Base-by-base conservation (phyloP, 1,284 basidiomycete genomes). In the Leccinum griseonigrum region DNA sequence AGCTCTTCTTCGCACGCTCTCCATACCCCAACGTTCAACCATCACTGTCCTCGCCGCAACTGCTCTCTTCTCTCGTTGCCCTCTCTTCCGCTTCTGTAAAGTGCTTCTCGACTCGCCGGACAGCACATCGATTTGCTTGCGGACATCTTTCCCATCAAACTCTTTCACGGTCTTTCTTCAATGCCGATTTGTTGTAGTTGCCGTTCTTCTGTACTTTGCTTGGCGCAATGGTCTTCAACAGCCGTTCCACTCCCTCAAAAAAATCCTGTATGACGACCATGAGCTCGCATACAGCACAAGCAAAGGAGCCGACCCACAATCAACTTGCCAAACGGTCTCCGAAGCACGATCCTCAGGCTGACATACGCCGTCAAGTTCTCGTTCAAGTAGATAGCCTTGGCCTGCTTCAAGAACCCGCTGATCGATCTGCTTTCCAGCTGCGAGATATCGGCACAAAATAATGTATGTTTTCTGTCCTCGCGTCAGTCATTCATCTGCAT, bases 41-140 rank as follows among this genome's bases (percentile, higher is more conserved):
- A 95, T 80, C 56, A 94, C 85, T 6, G 85, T 88, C 0, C 88
- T 86, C 7, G 87, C 77, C 8, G 81, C 76, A 54, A 85, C 79
- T 81, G 60, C 76, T 80, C 57, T 87, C 83, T 64, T 86, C 88
- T 2, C 79, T 81, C 4, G 81, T 84, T 3, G 83, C 74, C 67
- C 86, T 89, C 64, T 89, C 90, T 9, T 86, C 84, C 0, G 85
- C 84, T 68, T 94, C 91, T 3, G 87, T 87, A 73, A 98, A 98
- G 73, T 98, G 97, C 75, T 99, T 99, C 74, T 95, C 94, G 29
- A 99, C 94, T 8, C 97, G 86, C 72, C 94, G 94, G 72, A 91
- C 51, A 99, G 81, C 9, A 86, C 85, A 64, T 98, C 97, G 54
- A 98, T 81, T 64, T 87, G 79, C 72, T 90, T 97, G 40, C 93